Evolutionary conservation across 2,329 filamentous ascomycete species (phyloP).

Genomic region (Parafenestella ontariensis): DNA sequence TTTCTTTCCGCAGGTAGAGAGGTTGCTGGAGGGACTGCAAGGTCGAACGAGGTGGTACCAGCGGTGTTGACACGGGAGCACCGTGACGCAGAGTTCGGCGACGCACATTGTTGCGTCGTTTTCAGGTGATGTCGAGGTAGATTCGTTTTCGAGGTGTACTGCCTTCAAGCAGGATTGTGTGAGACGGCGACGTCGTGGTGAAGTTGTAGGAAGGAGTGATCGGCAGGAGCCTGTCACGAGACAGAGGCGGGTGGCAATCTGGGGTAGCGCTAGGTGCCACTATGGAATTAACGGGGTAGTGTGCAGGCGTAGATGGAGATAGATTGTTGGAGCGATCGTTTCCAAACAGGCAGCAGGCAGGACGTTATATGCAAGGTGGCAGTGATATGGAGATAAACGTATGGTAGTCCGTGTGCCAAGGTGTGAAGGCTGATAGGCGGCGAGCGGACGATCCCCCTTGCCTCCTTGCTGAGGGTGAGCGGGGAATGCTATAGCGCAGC

Average conservation of each 20-base stretch:
- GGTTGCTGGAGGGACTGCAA: slow-evolving; percentile 53
- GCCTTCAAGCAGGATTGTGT: slow-evolving; percentile 28
- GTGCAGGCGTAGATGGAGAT: slow-evolving; percentile 11
- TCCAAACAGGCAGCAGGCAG: slow-evolving; percentile 17
- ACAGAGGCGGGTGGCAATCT: slow-evolving; percentile 28
- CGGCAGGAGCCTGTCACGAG: slow-evolving; percentile 23
- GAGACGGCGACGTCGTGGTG: slow-evolving; percentile 31
- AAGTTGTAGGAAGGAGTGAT: slow-evolving; percentile 8
- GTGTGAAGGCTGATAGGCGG: slow-evolving; percentile 32
- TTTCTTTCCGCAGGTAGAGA: slow-evolving; percentile 55
- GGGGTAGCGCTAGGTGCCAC: slow-evolving; percentile 31
- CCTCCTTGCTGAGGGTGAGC: slow-evolving; percentile 17
- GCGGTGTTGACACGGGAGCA: slow-evolving; percentile 56
- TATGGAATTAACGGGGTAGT: slow-evolving; percentile 14
- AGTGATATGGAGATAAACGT: slow-evolving; percentile 23
- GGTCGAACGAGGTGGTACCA: slow-evolving; percentile 58
- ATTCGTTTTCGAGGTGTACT: slow-evolving; percentile 26
- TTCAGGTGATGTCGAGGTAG: slow-evolving; percentile 38
- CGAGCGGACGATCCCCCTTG: slow-evolving; percentile 22
- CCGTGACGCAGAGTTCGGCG: slow-evolving; percentile 58
- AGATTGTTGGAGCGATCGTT: slow-evolving; percentile 7
- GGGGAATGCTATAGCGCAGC: slow-evolving; percentile 21
- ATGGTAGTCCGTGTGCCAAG: slow-evolving; percentile 37
- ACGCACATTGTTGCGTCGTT: slow-evolving; percentile 53
- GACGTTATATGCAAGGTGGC: slow-evolving; percentile 29